Base-by-base conservation (phyloP, 805 yeast genomes). In the Schwanniomyces yamadae region DNA sequence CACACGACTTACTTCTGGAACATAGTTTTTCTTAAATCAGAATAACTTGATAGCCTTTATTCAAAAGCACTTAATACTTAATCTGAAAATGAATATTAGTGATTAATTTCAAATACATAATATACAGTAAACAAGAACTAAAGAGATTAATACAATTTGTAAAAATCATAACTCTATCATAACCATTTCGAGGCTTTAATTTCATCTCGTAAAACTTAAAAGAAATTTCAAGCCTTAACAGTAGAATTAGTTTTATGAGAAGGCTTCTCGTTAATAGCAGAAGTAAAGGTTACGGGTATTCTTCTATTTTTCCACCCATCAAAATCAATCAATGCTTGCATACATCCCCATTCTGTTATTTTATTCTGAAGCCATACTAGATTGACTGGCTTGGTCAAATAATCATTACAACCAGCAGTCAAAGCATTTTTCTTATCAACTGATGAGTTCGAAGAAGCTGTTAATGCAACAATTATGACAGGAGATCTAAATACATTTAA, bases 311-410 rank as follows among this genome's bases (percentile, higher is more conserved):
- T 79, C 95, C 97, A 93, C 24, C 95, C 91, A 56, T 93, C 96
- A 59, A 84, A 91, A 61, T 91, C 95, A 57, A 91, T 90, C 33
- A 91, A 66, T 1, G 97, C 97, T 63, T 91, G 99, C 98, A 91
- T 91, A 60, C 98, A 91, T 0, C 99, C 98, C 98, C 98, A 93
- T 60, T 91, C 97, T 0, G 89, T 84, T 34, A 93, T 85, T 61
- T 93, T 93, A 54, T 86, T 87, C 51, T 89, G 86, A 31, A 93
- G 69, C 99, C 99, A 93, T 32, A 80, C 86, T 48, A 91, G 69
- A 49, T 89, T 91, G 6, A 93, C 98, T 0, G 99, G 99, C 49
- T 93, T 93, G 7, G 97, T 93, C 48, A 93, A 64, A 63, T 84
- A 93, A 60, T 93, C 99, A 54, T 93, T 93, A 63, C 99, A 93